Conservation (phyloP, 805 yeast species). For the Saccharomycopsis fibuligera region DNA sequence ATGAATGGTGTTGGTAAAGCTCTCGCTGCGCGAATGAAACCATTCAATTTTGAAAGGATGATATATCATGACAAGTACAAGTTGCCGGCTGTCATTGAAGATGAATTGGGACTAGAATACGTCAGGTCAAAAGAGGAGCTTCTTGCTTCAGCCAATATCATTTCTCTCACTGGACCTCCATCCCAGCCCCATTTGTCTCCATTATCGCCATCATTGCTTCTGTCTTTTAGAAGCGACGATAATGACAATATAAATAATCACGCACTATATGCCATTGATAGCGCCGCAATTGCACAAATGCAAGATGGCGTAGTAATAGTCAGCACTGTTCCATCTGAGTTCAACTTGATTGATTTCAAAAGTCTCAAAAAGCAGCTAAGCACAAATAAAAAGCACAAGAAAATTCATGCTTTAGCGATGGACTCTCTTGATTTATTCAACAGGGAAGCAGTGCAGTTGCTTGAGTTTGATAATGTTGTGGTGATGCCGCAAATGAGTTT, state of each 20-base stretch:
- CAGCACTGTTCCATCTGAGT: constrained; percentile 8
- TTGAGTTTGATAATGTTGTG: constrained; percentile 4
- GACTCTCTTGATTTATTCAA: constrained; percentile 14
- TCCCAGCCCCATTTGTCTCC: constrained; percentile 3
- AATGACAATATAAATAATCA: neutral
- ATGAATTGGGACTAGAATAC: constrained; percentile 9
- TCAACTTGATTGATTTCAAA: constrained; percentile 7
- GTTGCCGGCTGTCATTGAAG: constrained; percentile 1
- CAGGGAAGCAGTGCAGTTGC: neutral
- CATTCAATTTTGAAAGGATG: constrained; percentile 10
- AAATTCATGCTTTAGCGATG: constrained; percentile 6
- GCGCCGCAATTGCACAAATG: constrained; percentile 3
- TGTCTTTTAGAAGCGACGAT: no score
- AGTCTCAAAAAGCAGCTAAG: constrained; percentile 5
- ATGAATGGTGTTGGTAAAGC: constrained; percentile 11
- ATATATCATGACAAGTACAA: constrained; percentile 9
- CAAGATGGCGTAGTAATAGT: constrained; percentile 12
- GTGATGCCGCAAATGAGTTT: constrained; percentile 7
- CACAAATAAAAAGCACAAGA: neutral
- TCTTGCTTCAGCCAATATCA: constrained; percentile 1
- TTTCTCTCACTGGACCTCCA: no score
- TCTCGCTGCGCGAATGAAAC: neutral
- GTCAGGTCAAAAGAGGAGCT: constrained; percentile 7
- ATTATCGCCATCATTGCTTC: no score
- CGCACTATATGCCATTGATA: neutral